Evolutionary conservation across 495 filamentous ascomycete genomes (phyloP), one percentile per base, ranked within the genome.

Genomic region (Parmelia sp.): DNA sequence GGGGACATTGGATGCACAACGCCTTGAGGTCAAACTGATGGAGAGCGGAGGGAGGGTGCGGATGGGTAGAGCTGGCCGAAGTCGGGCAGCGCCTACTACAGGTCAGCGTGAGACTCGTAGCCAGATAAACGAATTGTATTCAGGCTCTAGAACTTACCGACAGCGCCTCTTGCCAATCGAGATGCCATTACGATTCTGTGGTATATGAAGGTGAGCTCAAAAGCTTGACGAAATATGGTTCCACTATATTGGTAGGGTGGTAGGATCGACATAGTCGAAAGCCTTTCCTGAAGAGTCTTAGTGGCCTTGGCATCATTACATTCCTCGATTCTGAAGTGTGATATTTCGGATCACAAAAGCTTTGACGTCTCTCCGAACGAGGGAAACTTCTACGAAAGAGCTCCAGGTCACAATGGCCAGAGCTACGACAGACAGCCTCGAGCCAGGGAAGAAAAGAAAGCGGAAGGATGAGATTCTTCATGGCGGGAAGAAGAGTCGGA

Each of bases 91-190:
- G 81, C 90, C 94, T 97, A 62, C 37, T 58, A 51, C 47, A 29
- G 35, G 67, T 76, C 57, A 76, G 69, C 68, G 27, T 17, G 27
- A 35, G 17, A 6, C 19, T 65, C 58, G 44, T 70, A 64, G 63
- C 68, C 56, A 58, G 36, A 67, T 62, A 64, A 56, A 62, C 45
- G 47, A 31, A 44, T 17, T 58, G 57, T 29, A 29, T 19, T 40
- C 11, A 60, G 58, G 14, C 23, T 47, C 47, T 45, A 61, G 9
- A 25, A 83, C 91, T 80, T 86, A 96, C 92, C 90, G 78, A 91
- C 78, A 79, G 90, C 90, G 83, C 83, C 90, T 84, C 88, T 90
- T 84, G 88, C 90, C 78, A 97, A 81, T 82, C 91, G 90, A 76
- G 91, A 94, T 83, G 91, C 91, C 92, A 97, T 96, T 88, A 83